A percentile compares a stretch with the other conserved stretches of the same genome.
phyloP scores from a whole-genome alignment of 305 asterid species.

The Solanum chacoense region DNA sequence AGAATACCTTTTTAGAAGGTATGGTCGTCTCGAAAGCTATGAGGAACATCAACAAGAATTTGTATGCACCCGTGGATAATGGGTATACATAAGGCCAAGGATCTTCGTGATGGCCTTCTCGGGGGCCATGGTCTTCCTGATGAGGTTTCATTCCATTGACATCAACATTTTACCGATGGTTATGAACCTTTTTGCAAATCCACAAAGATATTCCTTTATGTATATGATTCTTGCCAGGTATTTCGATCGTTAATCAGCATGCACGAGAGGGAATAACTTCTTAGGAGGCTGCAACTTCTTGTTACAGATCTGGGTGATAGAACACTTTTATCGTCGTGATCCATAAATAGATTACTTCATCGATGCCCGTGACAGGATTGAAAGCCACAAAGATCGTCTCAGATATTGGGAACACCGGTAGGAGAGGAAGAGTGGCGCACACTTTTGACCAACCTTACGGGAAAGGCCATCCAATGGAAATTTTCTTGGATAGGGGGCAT shows the following conservation, averaged over 20 bases:
- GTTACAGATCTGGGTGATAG: neutral
- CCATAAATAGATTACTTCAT: neutral
- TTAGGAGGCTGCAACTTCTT: neutral
- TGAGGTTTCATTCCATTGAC: neutral
- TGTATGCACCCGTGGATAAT: neutral
- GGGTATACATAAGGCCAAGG: neutral
- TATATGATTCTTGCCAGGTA: neutral
- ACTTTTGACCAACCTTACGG: neutral
- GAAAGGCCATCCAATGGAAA: neutral
- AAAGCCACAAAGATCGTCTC: neutral
- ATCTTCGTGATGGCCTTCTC: neutral
- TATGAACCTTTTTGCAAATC: neutral
- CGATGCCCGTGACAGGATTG: neutral
- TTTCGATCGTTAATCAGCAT: neutral
- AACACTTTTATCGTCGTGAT: neutral
- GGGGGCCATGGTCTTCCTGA: neutral
- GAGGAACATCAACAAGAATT: neutral
- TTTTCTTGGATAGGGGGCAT: neutral
- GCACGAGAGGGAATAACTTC: neutral
- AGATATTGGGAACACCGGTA: neutral
- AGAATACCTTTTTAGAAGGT: neutral
- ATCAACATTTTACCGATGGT: neutral
- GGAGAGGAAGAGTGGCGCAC: neutral
- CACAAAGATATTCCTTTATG: neutral
- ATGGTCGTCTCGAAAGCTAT: neutral